These are phyloP conservation scores for Tricholoma sp. DNA, from an alignment of 768 basidiomycete species.

Conservation along the genomic window DNA sequence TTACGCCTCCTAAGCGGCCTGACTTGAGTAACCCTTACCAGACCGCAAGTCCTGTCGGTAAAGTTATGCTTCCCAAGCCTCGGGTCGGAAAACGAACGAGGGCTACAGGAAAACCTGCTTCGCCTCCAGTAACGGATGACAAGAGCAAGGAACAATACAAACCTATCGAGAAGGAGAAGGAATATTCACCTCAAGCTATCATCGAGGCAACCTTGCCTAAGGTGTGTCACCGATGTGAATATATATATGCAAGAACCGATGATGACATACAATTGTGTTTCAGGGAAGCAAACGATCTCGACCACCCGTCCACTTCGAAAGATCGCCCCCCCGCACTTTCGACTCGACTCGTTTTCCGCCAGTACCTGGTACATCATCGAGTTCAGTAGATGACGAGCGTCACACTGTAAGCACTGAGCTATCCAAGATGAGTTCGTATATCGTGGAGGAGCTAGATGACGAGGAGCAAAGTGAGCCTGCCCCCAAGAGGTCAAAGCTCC, in stretches of 20 bases:
- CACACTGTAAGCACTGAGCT: not conserved
- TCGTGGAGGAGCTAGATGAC: conserved; percentile 33
- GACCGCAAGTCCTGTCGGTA: conserved; percentile 58
- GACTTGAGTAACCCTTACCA: conserved; percentile 80
- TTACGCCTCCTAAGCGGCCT: conserved; percentile 55
- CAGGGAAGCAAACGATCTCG: conserved; percentile 78
- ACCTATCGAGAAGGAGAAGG: conserved; percentile 22
- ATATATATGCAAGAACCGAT: not conserved
- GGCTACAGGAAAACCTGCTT: conserved; percentile 34
- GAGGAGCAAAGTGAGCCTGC: conserved; percentile 35
- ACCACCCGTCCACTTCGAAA: conserved; percentile 56
- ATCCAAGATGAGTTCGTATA: conserved; percentile 9
- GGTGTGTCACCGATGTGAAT: conserved; percentile 30
- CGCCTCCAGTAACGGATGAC: conserved; percentile 22
- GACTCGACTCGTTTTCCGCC: conserved; percentile 6
- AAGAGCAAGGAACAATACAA: conserved; percentile 20
- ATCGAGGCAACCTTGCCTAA: conserved; percentile 77
- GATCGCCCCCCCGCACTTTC: conserved; percentile 12
- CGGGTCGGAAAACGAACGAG: conserved; percentile 42
- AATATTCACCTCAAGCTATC: conserved; percentile 56
- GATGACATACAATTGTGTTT: conserved; percentile 2
- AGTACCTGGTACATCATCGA: not conserved
- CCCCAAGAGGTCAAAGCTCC: conserved; percentile 48
- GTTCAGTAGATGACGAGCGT: conserved; percentile 12
- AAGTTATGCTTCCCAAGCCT: conserved; percentile 35